A percentile compares a stretch with the other conserved stretches of the same genome.
Evolutionary conservation across 139 green algal species (phyloP).

Genomic region (Chlamydomonas incerta): DNA sequence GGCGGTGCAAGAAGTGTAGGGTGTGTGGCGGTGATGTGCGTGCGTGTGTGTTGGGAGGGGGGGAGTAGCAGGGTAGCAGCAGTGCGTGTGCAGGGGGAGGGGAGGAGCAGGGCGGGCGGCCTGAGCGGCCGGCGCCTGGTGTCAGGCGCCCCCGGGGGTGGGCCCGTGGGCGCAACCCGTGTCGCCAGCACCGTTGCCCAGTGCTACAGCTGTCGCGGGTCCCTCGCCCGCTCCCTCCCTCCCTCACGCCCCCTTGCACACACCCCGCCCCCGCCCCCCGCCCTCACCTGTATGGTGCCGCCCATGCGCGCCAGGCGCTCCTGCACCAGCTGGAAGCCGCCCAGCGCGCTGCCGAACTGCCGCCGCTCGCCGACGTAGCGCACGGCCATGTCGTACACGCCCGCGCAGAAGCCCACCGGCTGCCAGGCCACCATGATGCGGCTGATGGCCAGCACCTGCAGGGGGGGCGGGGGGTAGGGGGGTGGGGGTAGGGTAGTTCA

Average conservation of each 20-base stretch:
- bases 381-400: conserved; percentile 91
- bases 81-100: too few species aligned
- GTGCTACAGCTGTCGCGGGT: too few species aligned
- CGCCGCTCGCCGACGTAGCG: conserved; percentile 83
- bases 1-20: background rate
- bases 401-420: conserved; percentile 90
- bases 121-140: too few species aligned
- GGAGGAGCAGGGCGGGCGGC: too few species aligned
- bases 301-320: conserved; percentile 93
- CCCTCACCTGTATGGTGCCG: conserved; percentile 77
- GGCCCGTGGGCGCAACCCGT: too few species aligned
- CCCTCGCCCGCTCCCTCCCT: background rate
- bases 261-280: conserved; percentile 18
- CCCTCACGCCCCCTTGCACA: conserved; percentile 46
- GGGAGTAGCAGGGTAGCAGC: too few species aligned
- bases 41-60: background rate
- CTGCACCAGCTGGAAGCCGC: conserved; percentile 88
- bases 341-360: conserved; percentile 91
- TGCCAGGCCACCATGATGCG: conserved; percentile 97
- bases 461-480: background rate
- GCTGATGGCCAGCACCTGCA: conserved; percentile 84
- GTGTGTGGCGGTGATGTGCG: too few species aligned
- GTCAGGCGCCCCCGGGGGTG: too few species aligned
- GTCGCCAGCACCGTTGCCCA: too few species aligned
- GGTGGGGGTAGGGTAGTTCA: background rate